Evolutionary conservation across 768 basidiomycete species (phyloP).

Genomic region (Lactarius indigo): DNA sequence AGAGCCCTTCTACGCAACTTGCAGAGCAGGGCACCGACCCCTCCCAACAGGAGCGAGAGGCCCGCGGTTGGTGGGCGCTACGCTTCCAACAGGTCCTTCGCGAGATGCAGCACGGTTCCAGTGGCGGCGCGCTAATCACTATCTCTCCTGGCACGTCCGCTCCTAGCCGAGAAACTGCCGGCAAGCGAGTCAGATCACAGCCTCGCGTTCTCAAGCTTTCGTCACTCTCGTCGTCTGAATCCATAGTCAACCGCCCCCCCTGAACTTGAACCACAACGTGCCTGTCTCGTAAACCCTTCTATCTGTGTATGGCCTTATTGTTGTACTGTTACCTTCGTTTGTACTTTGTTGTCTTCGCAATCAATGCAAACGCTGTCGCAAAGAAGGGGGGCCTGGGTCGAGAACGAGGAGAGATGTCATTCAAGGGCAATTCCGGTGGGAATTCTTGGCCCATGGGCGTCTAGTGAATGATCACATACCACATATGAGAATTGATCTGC

Average conservation of each 20-base stretch:
- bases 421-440: background rate
- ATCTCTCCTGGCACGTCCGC: background rate
- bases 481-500: background rate
- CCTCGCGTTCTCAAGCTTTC: slow-evolving; percentile 24
- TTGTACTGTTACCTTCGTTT: slow-evolving; percentile 4
- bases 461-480: background rate
- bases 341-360: slow-evolving; percentile 11
- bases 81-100: slow-evolving; percentile 59
- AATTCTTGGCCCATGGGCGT: background rate
- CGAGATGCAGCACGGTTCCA: slow-evolving; percentile 44
- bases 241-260: slow-evolving; percentile 13
- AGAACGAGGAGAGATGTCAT: background rate
- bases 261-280: background rate
- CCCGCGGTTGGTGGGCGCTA: slow-evolving; percentile 71
- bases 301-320: background rate
- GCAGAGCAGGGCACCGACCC: slow-evolving; percentile 31
- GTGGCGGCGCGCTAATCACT: background rate
- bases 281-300: background rate
- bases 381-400: background rate
- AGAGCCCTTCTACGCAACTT: slow-evolving; percentile 67
- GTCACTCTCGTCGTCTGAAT: slow-evolving; percentile 22
- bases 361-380: slow-evolving; percentile 14
- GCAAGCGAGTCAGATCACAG: slow-evolving; percentile 4
- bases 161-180: background rate
- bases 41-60: slow-evolving; percentile 53